Conservation (phyloP, 495 filamentous ascomycete species). For the Aspergillus asperescens region DNA sequence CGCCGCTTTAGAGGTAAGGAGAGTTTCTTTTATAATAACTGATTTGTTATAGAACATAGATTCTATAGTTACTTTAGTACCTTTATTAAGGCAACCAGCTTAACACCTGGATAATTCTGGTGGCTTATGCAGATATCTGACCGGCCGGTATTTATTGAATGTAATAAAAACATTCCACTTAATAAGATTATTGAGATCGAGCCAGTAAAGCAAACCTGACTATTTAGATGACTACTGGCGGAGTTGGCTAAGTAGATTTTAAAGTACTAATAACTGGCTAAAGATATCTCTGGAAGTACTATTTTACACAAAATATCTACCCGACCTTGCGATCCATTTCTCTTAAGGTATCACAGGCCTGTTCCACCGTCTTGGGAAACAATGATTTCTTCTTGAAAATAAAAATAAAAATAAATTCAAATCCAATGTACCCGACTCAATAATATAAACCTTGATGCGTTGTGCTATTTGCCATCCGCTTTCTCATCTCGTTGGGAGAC, state of each 20-base stretch:
- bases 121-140: neutral
- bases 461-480: too few relatives aligned
- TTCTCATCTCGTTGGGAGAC: slow-evolving; percentile 12
- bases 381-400: too few relatives aligned
- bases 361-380: too few relatives aligned
- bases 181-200: neutral
- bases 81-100: neutral
- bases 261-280: neutral
- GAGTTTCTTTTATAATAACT: too few relatives aligned
- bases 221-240: neutral
- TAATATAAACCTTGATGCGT: too few relatives aligned
- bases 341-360: too few relatives aligned
- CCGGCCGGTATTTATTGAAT: neutral
- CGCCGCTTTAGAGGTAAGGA: neutral
- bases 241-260: neutral
- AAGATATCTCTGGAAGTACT: neutral
- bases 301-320: too few relatives aligned
- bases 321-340: too few relatives aligned
- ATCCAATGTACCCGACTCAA: too few relatives aligned
- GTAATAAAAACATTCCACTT: neutral
- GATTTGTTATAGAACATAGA: too few relatives aligned
- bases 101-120: neutral
- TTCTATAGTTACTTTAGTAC: neutral
- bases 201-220: neutral
- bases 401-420: too few relatives aligned